phyloP scores from a whole-genome alignment of 495 filamentous ascomycete species.

The Usnea hakonensis region DNA sequence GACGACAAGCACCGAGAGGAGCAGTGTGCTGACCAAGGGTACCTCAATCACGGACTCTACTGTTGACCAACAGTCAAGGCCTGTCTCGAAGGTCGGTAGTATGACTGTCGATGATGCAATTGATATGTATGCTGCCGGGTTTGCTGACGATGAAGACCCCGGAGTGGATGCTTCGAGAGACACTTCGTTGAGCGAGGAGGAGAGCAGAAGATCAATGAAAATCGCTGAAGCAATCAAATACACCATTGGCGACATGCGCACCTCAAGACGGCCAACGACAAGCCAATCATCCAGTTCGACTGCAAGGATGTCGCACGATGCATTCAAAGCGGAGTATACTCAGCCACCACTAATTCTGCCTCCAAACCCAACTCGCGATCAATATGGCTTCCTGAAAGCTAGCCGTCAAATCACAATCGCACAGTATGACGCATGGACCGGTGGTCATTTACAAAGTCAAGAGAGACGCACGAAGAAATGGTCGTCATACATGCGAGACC shows the following conservation, averaged over 20 bases:
- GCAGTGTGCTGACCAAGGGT: slow-evolving; percentile 70
- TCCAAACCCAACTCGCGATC: slow-evolving; percentile 51
- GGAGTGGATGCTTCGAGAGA: slow-evolving; percentile 27
- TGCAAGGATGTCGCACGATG: slow-evolving; percentile 22
- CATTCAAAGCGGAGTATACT: slow-evolving; percentile 26
- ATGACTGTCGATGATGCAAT: slow-evolving; percentile 90
- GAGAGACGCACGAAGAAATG: slow-evolving; percentile 72
- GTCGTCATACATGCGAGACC: slow-evolving; percentile 65
- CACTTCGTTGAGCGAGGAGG: slow-evolving; percentile 17
- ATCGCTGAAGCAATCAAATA: slow-evolving; percentile 24
- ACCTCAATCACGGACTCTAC: slow-evolving; percentile 64
- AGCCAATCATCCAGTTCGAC: slow-evolving; percentile 21
- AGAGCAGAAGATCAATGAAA: slow-evolving; percentile 22
- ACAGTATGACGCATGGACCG: slow-evolving; percentile 78
- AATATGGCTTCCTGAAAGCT: slow-evolving; percentile 88
- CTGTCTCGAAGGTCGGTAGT: slow-evolving; percentile 54
- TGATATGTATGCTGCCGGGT: slow-evolving; percentile 84
- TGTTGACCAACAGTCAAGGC: slow-evolving; percentile 48
- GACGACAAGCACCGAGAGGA: slow-evolving; percentile 64
- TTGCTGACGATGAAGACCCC: slow-evolving; percentile 51
- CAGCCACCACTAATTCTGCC: slow-evolving; percentile 28
- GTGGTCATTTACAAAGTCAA: slow-evolving; percentile 59
- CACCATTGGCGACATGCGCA: slow-evolving; percentile 22
- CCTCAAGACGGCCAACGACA: slow-evolving; percentile 28
- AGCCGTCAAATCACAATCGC: slow-evolving; percentile 66